These are phyloP conservation scores for Blumeria graminis DNA, from an alignment of 2,329 filamentous ascomycete genomes.

Conservation along the genomic window DNA sequence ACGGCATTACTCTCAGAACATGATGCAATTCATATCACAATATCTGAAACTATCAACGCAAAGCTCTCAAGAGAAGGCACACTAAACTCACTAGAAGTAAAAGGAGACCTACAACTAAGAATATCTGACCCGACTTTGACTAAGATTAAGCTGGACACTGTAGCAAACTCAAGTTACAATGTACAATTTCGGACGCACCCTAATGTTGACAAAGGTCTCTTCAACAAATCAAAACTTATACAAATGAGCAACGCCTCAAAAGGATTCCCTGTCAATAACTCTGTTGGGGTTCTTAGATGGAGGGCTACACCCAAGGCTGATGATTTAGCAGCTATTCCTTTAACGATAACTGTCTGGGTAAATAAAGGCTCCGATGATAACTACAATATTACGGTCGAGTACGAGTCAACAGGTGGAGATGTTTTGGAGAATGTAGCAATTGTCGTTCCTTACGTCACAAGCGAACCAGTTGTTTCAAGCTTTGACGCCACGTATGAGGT, in stretches of 20 bases:
- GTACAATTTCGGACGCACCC: constrained; percentile 89
- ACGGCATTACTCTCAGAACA: constrained; percentile 47
- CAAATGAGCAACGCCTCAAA: constrained; percentile 74
- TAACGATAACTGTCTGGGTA: constrained; percentile 94
- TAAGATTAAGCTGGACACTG: constrained; percentile 69
- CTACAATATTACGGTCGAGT: constrained; percentile 83
- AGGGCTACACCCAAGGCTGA: constrained; percentile 62
- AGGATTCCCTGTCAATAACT: constrained; percentile 85
- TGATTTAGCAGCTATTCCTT: constrained; percentile 59
- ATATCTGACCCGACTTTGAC: constrained; percentile 75
- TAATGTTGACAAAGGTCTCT: constrained; percentile 77
- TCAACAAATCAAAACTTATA: constrained; percentile 60
- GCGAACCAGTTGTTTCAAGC: constrained; percentile 72
- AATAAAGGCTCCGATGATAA: constrained; percentile 63
- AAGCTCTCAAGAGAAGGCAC: constrained; percentile 73
- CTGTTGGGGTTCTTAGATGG: constrained; percentile 84
- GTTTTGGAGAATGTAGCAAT: constrained; percentile 65
- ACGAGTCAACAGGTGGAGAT: constrained; percentile 68
- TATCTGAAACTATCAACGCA: constrained; percentile 76
- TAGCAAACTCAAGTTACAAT: constrained; percentile 52
- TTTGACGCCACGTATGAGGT: constrained; percentile 92
- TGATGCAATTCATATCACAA: constrained; percentile 67
- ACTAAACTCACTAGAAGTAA: constrained; percentile 67
- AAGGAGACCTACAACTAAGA: constrained; percentile 74
- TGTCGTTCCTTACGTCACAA: constrained; percentile 61